Base-by-base conservation (phyloP, 2,329 filamentous ascomycete species). In the Coniochaeta ligniaria region DNA sequence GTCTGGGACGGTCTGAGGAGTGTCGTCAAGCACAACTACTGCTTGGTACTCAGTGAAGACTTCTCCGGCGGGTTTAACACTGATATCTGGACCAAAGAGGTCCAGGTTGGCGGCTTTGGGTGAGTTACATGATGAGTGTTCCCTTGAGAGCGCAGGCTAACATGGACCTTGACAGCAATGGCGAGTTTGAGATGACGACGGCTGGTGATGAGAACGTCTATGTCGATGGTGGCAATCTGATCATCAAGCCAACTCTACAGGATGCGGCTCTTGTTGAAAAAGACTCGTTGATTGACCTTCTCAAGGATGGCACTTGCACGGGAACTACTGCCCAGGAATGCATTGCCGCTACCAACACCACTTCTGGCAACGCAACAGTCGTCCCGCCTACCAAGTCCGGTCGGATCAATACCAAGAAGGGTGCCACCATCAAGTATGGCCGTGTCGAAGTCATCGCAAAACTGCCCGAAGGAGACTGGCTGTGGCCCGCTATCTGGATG, bases 401-500 rank as follows among this genome's bases (percentile, higher is more conserved):
- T 7, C 88, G 91, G 63, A 85, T 96, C 75, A 89, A 87, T 75
- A 93, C 89, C 60, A 88, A 84, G 70, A 83, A 83, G 50, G 84
- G 87, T 17, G 85, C 85, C 7, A 81, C 76, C 17, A 90, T 96
- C 78, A 91, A 86, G 74, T 96, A 90, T 70, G 91, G 91, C 56
- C 88, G 90, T 50, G 82, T 96, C 59, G 90, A 96, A 71, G 90
- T 96, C 6, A 86, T 82, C 1, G 91, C 91, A 28, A 88, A 88
- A 74, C 76, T 95, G 31, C 90, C 91, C 5, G 73, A 78, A 56
- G 91, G 91, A 59, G 91, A 95, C 75, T 95, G 91, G 91, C 81
- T 96, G 12, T 95, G 91, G 91, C 91, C 91, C 2, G 90, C 90
- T n/a, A 94, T 96, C 68, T 93, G 90, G 89, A 90, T 96, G 89